Evolutionary conservation across 2,329 filamentous ascomycete genomes (phyloP), one percentile per base, ranked within the genome.

Genomic region (Xylariaceae sp.): DNA sequence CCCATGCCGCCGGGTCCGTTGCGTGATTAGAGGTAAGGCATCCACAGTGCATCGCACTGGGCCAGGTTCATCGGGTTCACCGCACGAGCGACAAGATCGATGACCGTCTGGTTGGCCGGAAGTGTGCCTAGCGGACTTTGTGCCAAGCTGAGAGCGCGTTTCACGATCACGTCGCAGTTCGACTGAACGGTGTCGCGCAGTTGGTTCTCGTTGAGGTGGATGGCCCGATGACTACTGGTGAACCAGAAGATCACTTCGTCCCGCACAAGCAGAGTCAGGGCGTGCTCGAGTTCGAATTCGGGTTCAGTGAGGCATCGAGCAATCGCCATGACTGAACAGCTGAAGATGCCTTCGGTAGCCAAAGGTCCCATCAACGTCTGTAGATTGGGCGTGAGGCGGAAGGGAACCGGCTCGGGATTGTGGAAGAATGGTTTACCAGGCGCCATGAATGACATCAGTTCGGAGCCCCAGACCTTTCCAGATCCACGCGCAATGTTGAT

Each of bases 241-340:
- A 91, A 91, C 94, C 94, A 99, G 72, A 91, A 95, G 58, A 92
- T 91, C 81, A 99, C 95, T 71, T 99, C 94, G 63, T 99, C 94
- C 6, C 94, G 84, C 55, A 99, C 94, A 68, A 97, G 97, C 51
- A 99, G 82, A 49, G 86, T 89, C 44, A 99, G 80, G 52, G 95
- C 90, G 69, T 96, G 91, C 66, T 96, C 94, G n/a, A 99, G 81
- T 69, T 97, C 91, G 62, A 83, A 81, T 65, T 88, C 83, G 6
- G 91, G 89, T 64, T 97, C 91, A 11, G 91, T 95, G 53, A 99
- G 78, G 70, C 90, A 96, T 42, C 94, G 84, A 6, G 92, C 92
- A 63, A 99, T 96, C 1, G 91, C 90, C 91, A 99, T 96, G 61
- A 99, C 81, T 1, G 90, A 86, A 61, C 88, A 89, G n/a, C 88